Evolutionary conservation across 108 stramenopile species (phyloP), one percentile per base, ranked within the genome.

Genomic region (Tribonema minus): DNA sequence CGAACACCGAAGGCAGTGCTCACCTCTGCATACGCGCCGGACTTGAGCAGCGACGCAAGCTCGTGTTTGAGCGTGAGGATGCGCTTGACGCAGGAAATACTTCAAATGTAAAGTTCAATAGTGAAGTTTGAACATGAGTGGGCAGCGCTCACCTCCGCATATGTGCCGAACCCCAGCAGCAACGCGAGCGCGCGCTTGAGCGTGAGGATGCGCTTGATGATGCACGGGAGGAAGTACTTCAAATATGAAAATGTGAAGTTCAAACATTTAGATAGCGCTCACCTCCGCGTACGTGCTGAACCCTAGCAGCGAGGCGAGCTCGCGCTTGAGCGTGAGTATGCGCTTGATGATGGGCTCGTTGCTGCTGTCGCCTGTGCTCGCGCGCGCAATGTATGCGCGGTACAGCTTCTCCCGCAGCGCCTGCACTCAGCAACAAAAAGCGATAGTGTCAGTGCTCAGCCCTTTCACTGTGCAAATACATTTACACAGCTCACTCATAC

Each of bases 301-400:
- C 54, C 95, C 97, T 9, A 98, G 86, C 77, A 96, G 65, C 37
- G 87, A 72, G 9, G 94, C 86, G 86, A 90, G 89, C 80, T 93
- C 91, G 46, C 86, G 71, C 78, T 90, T 91, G 40, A 96, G 70
- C 62, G 87, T 76, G 37, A 98, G 82, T 28, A 96, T 93, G 68
- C 93, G 91, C 46, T 92, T 86, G 71, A 98, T 95, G 54, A 95
- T 71, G 0, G 92, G 92, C 67, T 93, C 88, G 70, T 98, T 98
- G 33, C 68, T 77, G n/a, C n/a, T n/a, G n/a, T n/a, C n/a, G n/a
- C n/a, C n/a, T n/a, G n/a, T n/a, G 61, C 91, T 88, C 5, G 95
- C 95, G 25, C 94, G 86, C 15, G 87, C 89, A 60, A 95, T 61
- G 84, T 89, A 95, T 2, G 92, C 95, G 41, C 86, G 82, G 88